Evolutionary conservation across 805 yeast species (phyloP).

Genomic region (Suhomyces xylopsoci): DNA sequence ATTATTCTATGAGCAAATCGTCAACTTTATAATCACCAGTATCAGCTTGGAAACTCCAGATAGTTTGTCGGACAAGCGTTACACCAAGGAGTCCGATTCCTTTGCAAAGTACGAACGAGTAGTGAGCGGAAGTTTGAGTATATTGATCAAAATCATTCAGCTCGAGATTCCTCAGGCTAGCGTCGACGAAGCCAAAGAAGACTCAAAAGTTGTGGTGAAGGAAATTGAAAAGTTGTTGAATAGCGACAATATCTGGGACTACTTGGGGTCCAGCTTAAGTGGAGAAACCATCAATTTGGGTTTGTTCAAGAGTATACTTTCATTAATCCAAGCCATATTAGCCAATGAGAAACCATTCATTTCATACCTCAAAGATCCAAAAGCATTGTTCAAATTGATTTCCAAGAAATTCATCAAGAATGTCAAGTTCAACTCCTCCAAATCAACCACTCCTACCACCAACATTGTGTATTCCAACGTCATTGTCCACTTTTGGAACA

Average conservation of each 20-base stretch:
- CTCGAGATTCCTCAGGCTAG: not conserved
- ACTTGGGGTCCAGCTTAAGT: constrained; percentile 21
- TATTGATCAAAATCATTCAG: constrained; percentile 36
- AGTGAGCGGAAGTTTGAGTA: constrained; percentile 45
- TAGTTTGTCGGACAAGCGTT: constrained; percentile 73
- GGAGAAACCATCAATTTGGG: constrained; percentile 27
- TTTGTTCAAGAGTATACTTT: constrained; percentile 29
- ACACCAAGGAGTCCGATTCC: constrained; percentile 63
- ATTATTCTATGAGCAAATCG: constrained; percentile 52
- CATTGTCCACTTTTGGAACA: constrained; percentile 47
- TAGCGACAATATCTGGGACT: constrained; percentile 34
- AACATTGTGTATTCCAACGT: constrained; percentile 44
- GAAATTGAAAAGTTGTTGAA: not conserved
- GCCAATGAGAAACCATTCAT: constrained; percentile 12
- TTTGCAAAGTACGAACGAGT: constrained; percentile 60
- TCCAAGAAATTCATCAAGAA: constrained; percentile 46
- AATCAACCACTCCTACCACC: constrained; percentile 19
- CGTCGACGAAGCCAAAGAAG: constrained; percentile 7
- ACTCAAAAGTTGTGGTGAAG: not conserved
- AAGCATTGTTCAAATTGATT: constrained; percentile 34
- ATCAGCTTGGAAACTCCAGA: constrained; percentile 56
- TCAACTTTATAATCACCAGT: constrained; percentile 52
- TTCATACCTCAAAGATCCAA: constrained; percentile 14
- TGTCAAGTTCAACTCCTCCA: constrained; percentile 31
- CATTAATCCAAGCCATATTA: constrained; percentile 15